Conservation (phyloP, 2,329 filamentous ascomycete genomes). For the Verruconis gallopava region DNA sequence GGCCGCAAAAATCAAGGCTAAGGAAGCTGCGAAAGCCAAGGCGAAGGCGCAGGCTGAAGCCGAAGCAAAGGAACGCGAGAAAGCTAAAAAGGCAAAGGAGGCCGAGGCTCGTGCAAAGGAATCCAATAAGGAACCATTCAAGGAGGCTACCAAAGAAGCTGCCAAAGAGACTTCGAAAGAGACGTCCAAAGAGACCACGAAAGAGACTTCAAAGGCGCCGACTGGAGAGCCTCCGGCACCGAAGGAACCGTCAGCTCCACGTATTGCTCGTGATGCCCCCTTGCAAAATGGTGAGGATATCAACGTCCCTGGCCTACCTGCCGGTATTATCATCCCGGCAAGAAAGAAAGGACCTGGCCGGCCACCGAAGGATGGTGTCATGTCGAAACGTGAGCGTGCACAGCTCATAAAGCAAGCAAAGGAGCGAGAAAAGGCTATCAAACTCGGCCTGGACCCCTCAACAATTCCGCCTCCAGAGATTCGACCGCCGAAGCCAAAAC, state of each 20-base stretch:
- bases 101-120: conserved; percentile 3
- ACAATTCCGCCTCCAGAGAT: conserved; percentile 24
- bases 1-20: conserved; percentile 15
- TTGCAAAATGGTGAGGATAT: conserved; percentile 24
- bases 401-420: conserved; percentile 47
- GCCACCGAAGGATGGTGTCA: conserved; percentile 70
- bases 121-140: conserved; percentile 1
- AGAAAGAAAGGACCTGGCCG: conserved; percentile 67
- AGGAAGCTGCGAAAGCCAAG: conserved; percentile 11
- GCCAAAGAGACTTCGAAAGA: conserved; percentile 4
- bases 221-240: conserved; percentile 15
- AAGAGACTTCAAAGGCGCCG: conserved; percentile 11
- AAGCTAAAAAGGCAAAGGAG: conserved; percentile 1
- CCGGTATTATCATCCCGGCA: conserved; percentile 32
- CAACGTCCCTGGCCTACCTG: conserved; percentile 27
- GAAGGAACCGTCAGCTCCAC: conserved; percentile 11
- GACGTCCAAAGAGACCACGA: conserved; percentile 7
- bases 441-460: conserved; percentile 24
- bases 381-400: conserved; percentile 64
- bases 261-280: conserved; percentile 6
- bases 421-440: conserved; percentile 30
- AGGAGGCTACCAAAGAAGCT: conserved; percentile 5
- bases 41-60: conserved; percentile 17
- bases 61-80: conserved; percentile 11
- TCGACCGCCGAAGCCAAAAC: conserved; percentile 18